Evolutionary conservation across 495 filamentous ascomycete genomes (phyloP), one percentile per base, ranked within the genome.

Genomic region (Amorphotheca resinae): DNA sequence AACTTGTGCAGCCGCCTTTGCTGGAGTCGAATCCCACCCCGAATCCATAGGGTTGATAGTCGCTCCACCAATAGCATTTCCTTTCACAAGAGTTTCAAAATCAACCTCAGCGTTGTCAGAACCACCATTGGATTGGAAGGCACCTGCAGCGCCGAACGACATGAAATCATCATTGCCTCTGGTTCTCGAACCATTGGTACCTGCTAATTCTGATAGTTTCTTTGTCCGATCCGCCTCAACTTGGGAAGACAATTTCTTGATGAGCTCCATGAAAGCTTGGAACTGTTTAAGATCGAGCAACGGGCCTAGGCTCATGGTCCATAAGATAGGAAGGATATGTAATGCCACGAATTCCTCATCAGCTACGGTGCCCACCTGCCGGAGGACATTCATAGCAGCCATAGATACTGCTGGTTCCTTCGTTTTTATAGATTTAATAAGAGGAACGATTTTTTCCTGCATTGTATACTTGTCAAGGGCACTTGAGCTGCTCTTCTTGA

Each of bases 331-430:
- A 12, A 98, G 64, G 22, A 93, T 75, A 41, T 96, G 89, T 66
- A 91, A 73, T 2, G 93, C 91, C 22, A 95, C 72, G 53, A 93
- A 95, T n/a, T 96, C 91, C 3, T 81, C 69, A 53, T 96, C 91
- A 3, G 82, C 87, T 20, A 85, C 66, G 17, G 67, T 72, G 4
- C 91, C 87, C 38, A 96, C 77, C 42, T 93, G 78, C 22, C 69
- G 72, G 50, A 96, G 77, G 9, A 95, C 87, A 20, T 76, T 74
- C 15, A 95, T 69, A 0, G 87, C 84, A 1, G 91, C 87, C 75
- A 95, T 89, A 82, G 95, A 94, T 2, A 98, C 91, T 1, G 85
- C 88, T 0, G 91, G 91, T 54, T 98, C 91, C 54, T 93, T 95
- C 0, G 91, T 98, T 58, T 96, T 96, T 59, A 98, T 96, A 1